Evolutionary conservation across 805 yeast species (phyloP), one percentile per base, ranked within the genome.

Genomic region (Yarrowia divulgata): DNA sequence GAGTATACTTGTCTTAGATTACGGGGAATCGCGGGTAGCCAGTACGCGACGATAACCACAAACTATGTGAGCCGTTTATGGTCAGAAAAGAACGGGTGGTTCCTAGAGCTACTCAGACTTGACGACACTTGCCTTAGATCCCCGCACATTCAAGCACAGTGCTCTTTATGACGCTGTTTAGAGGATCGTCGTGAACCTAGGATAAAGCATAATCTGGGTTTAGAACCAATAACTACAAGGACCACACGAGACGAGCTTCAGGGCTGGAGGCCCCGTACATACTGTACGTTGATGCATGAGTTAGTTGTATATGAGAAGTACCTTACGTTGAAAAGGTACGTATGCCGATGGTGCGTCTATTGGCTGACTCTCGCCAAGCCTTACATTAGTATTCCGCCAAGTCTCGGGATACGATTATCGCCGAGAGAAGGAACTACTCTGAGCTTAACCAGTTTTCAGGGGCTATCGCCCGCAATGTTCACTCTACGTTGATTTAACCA

Each of bases 121-220:
- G 23, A 23, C 48, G 8, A 40, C 1, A 42, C n/a, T 42, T 42
- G 19, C n/a, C n/a, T 6, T 18, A 14, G n/a, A 42, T 9, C 23
- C 10, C n/a, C 23, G 46, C 6, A 42, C 46, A 42, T 8, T 9
- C 46, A 19, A 4, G 19, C 46, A n/a, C 42, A 12, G 42, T 39
- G 1, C 12, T 7, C 39, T 35, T 9, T 8, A 35, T 35, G 39
- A 35, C 39, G 5, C 39, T 10, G 13, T 39, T 13, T 10, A 40
- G 18, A 40, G 18, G 16, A 5, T n/a, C 23, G 8, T 9, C 16
- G 7, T 0, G 8, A 54, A 54, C 58, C 58, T 19, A 18, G 58
- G 37, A 37, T 37, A 54, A 54, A 54, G 60, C 60, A 54, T 54
- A 54, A 54, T 39, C 23, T 54, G 60, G 39, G 32, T 54, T 54